Evolutionary conservation across 352 stramenopile species (phyloP).

Genomic region (Phytophthora hybrid): DNA sequence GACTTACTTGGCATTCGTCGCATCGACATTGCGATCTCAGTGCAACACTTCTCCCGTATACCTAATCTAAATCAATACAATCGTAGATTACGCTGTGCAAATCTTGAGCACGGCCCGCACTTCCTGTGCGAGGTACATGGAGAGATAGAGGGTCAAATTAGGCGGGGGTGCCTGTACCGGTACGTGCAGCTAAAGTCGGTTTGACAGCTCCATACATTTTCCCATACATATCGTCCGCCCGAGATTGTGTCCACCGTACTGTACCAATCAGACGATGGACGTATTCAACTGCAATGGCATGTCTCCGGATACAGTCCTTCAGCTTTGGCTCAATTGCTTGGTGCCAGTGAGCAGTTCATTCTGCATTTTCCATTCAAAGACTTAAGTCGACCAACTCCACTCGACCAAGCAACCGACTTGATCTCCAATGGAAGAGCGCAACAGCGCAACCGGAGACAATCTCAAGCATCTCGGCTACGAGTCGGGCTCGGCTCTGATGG

Average conservation of each 20-base stretch:
- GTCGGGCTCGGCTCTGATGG: constrained; percentile 38
- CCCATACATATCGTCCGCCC: neutral
- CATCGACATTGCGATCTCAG: too few relatives aligned
- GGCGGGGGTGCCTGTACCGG: too few relatives aligned
- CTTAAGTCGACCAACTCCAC: constrained; percentile 3
- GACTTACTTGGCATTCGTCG: too few relatives aligned
- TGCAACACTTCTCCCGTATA: too few relatives aligned
- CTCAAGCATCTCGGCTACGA: constrained; percentile 28
- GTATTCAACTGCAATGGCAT: neutral
- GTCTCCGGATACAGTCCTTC: constrained; percentile 19
- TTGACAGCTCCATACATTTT: neutral
- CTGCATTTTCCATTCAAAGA: constrained; percentile 10
- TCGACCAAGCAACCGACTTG: constrained; percentile 1
- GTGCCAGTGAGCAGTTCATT: constrained; percentile 9
- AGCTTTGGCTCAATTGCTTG: neutral
- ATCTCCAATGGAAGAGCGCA: constrained; percentile 13
- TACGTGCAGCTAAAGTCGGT: neutral
- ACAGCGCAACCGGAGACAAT: neutral
- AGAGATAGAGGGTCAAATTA: too few relatives aligned
- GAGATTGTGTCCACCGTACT: neutral
- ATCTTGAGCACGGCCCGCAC: too few relatives aligned
- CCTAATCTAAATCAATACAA: too few relatives aligned
- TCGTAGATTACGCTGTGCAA: too few relatives aligned
- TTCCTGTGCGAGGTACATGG: too few relatives aligned
- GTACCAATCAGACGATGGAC: constrained; percentile 1